A percentile compares a stretch with the other conserved stretches of the same genome.
Evolutionary conservation across 169 alveolate species (phyloP).

Genomic region (Fabrea salina): DNA sequence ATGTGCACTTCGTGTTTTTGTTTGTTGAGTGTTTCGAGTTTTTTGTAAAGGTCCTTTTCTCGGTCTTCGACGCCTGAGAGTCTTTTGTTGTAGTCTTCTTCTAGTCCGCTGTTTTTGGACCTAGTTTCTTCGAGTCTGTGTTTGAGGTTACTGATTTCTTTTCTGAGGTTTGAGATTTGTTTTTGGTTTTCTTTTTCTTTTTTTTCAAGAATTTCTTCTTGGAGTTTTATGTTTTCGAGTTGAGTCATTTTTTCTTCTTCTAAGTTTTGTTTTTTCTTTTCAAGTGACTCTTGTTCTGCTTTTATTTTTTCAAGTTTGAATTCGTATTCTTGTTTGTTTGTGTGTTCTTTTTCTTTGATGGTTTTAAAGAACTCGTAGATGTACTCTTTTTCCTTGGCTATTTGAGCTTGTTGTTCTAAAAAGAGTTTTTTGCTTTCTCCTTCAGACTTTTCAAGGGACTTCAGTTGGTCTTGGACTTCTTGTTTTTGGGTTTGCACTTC

Average conservation of each 20-base stretch:
- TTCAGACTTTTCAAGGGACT: background rate
- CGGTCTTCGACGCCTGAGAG: background rate
- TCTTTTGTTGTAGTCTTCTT: background rate
- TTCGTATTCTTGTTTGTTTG: background rate
- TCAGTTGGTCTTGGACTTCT: background rate
- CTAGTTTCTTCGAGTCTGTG: conserved; percentile 7
- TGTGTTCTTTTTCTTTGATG: background rate
- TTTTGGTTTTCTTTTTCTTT: conserved; percentile 13
- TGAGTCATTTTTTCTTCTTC: background rate
- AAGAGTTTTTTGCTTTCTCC: background rate
- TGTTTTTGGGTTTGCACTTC: background rate
- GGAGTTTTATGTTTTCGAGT: background rate
- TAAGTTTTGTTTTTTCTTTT: background rate
- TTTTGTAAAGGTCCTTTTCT: background rate
- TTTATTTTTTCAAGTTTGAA: background rate
- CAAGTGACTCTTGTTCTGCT: background rate
- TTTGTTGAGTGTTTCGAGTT: background rate
- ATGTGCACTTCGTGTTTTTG: background rate
- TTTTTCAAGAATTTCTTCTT: background rate
- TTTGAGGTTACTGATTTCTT: background rate
- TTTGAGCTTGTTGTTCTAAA: background rate
- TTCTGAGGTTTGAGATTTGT: background rate
- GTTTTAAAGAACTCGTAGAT: background rate
- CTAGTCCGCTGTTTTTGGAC: background rate
- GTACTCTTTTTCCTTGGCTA: background rate